Base-by-base conservation (phyloP, 2,329 filamentous ascomycete genomes). In the Trichoderma sp. region DNA sequence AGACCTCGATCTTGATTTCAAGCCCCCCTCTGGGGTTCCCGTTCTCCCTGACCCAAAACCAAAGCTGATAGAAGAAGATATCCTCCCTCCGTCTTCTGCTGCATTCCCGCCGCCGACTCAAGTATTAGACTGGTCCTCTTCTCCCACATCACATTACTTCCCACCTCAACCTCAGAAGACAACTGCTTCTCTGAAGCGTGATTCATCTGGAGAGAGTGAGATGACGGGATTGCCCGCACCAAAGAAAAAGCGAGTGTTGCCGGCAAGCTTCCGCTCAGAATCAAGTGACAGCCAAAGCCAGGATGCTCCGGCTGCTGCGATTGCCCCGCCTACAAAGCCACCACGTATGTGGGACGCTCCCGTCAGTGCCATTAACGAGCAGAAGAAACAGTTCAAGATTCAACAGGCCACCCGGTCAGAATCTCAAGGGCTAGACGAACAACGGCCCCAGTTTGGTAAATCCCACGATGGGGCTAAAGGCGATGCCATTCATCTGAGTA, bases 321-420 rank as follows among this genome's bases (percentile, higher is more conserved):
- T 56, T n/a, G 81, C 82, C 14, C 78, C 81, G 3, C 78, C 78
- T 11, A 28, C 70, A 3, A 83, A 83, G 71, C 73, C 80, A 26
- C 82, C 80, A 62, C 77, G 74, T 11, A 85, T 86, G 0, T 97
- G 93, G 93, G 91, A 96, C 75, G 89, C 90, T 18, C 92, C 91
- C 0, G 89, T 89, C 18, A 95, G 91, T 76, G 89, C 89, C 1
- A 83, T 95, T 51, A 94, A 95, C 78, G 91, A 93, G 72, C 91
- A 93, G 76, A 92, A 92, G 81, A 94, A 91, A 81, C 89, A 90
- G 74, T 83, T 95, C 79, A 94, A 83, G 84, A 92, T 81, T 79
- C 91, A 85, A 66, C 78, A 78, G 21, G 18, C 62, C 5, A 24
- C 62, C 5, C 82, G 83, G 24, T 82, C 83, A 43, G 78, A 83